Percentiles rank a stretch among this genome's conserved stretches.
Conservation (phyloP, 192 early-diverging fungal species). For the Spizellomyces punctatus region DNA sequence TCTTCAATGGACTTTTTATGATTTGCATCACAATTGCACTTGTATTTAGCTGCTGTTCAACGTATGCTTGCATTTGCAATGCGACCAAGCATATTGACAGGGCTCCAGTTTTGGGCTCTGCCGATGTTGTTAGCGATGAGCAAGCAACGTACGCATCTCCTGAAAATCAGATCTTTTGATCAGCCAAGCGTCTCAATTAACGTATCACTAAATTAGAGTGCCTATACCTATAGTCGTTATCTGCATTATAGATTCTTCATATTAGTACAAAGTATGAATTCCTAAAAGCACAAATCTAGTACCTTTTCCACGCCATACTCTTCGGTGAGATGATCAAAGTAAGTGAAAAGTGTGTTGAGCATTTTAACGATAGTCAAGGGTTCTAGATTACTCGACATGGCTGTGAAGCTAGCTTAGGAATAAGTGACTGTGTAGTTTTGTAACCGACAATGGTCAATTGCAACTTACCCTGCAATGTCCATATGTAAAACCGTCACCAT, state of each 20-base stretch:
- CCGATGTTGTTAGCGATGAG: slow-evolving; percentile 27
- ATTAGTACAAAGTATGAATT: background rate
- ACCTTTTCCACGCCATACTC: slow-evolving; percentile 52
- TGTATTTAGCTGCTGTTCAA: slow-evolving; percentile 45
- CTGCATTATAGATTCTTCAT: background rate
- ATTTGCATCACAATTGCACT: slow-evolving; percentile 35
- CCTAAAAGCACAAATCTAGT: background rate
- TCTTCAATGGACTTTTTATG: slow-evolving; percentile 39
- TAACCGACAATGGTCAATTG: background rate
- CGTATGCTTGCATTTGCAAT: slow-evolving; percentile 52
- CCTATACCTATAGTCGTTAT: slow-evolving; percentile 41
- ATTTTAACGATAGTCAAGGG: slow-evolving; percentile 52
- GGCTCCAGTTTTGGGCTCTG: slow-evolving; percentile 41
- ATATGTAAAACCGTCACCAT: slow-evolving; percentile 50
- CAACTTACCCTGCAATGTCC: slow-evolving; percentile 52
- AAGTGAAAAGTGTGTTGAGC: slow-evolving; percentile 53
- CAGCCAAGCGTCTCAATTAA: background rate
- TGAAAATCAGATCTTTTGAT: background rate
- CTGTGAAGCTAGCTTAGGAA: slow-evolving; percentile 39
- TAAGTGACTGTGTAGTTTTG: slow-evolving; percentile 1
- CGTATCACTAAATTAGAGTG: background rate
- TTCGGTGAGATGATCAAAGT: slow-evolving; percentile 48
- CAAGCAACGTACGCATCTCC: slow-evolving; percentile 55
- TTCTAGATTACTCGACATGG: slow-evolving; percentile 52
- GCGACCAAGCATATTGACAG: slow-evolving; percentile 49